Percentiles rank a stretch among this genome's conserved stretches.
Evolutionary conservation across 148 eudicot species (phyloP).

Genomic region (Arbutus unedo): DNA sequence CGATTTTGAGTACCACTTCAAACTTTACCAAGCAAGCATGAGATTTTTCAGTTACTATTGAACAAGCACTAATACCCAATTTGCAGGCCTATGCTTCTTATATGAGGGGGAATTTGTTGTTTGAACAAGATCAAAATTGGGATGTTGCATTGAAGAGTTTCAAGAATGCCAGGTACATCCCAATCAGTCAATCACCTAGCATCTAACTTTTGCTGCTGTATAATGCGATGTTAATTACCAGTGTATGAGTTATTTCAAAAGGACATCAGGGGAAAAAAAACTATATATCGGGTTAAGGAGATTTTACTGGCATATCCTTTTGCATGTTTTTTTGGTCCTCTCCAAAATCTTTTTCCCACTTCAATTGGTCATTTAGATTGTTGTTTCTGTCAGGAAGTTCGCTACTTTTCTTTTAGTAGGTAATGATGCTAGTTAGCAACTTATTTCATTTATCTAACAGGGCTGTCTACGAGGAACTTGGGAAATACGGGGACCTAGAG

Average conservation of each 20-base stretch:
- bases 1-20: not conserved
- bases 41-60: slow-evolving; percentile 1
- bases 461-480: slow-evolving; percentile 98
- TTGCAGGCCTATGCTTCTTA: slow-evolving; percentile 90
- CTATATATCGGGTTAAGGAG: not conserved
- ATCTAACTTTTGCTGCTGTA: not conserved
- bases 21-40: not conserved
- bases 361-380: not conserved
- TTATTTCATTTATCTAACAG: slow-evolving; percentile 32
- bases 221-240: not conserved
- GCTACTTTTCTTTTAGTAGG: not conserved
- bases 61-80: slow-evolving; percentile 13
- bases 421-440: not conserved
- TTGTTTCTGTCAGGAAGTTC: slow-evolving; percentile 1
- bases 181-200: not conserved
- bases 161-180: slow-evolving; percentile 82
- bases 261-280: not conserved
- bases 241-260: not conserved
- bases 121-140: slow-evolving; percentile 94
- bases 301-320: slow-evolving; percentile 6
- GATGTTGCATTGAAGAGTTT: slow-evolving; percentile 79
- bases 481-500: slow-evolving; percentile 94
- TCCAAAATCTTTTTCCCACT: not conserved
- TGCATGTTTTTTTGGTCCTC: slow-evolving; percentile 5
- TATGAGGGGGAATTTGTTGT: slow-evolving; percentile 81